Evolutionary conservation across 352 stramenopile species (phyloP), one percentile per base, ranked within the genome.

Genomic region (Blastocystis sp.): DNA sequence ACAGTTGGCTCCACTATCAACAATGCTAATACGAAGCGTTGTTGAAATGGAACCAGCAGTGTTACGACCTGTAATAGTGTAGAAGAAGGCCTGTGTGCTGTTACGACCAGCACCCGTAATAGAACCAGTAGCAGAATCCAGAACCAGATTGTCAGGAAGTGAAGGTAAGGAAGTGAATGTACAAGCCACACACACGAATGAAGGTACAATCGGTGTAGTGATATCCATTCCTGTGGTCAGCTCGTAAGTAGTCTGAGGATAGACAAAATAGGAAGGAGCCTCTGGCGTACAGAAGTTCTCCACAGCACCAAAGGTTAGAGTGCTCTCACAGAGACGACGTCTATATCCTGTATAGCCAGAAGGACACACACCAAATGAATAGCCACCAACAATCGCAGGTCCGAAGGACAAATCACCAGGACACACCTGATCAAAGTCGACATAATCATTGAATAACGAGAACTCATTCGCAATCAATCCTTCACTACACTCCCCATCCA

Each of bases 41-140:
- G 71, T 67, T n/a, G 71, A 83, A 49, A 87, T 87, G 21, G 77
- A 87, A 3, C 77, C 77, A 24, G 77, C 77, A 14, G 52, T 87
- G 46, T 87, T 87, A 35, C 77, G 59, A 39, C 77, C 77, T 11
- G 77, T 87, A 32, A 87, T 63, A 27, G 65, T 87, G 43, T 87
- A 87, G 59, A 65, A 78, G 29, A 54, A 87, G 61, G 75, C 27
- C 27, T 27, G 49, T 9, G 77, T 87, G 21, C 32, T 39, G 71
- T 83, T 83, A 32, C 49, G 27, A 16, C 56, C 42, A 19, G 56
- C 49, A 54, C 77, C 77, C 9, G 77, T 66, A 27, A 87, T 87
- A 4, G 58, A 46, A 21, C 77, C 77, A 4, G 77, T 75, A 24
- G 56, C 14, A 24, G 51, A 21, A 46, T 87, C 32, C 21, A 87